Percentiles rank a stretch among this genome's conserved stretches.
These are phyloP conservation scores for Penicillium olsonii DNA, from an alignment of 2,329 filamentous ascomycete species.

Conservation along the genomic window DNA sequence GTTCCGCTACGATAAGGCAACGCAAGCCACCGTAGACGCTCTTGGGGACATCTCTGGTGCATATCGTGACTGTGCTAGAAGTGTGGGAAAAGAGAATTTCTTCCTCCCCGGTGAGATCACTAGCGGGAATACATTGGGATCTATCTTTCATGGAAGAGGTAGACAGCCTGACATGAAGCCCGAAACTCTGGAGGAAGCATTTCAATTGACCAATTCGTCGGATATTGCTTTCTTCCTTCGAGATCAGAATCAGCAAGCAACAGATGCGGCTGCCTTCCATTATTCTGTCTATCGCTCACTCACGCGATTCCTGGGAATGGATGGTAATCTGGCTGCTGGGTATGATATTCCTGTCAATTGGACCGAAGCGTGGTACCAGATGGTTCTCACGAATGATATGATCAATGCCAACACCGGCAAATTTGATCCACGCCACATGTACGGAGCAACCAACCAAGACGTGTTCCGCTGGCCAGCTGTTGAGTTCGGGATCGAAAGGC, in stretches of 20 bases:
- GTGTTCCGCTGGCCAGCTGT: constrained; percentile 66
- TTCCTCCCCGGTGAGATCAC: constrained; percentile 66
- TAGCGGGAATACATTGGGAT: constrained; percentile 61
- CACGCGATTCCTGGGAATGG: constrained; percentile 62
- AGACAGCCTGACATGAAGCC: constrained; percentile 58
- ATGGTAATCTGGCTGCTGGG: constrained; percentile 57
- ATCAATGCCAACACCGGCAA: constrained; percentile 61
- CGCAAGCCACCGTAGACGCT: constrained; percentile 64
- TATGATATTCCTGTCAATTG: constrained; percentile 58
- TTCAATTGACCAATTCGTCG: constrained; percentile 49
- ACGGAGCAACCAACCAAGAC: constrained; percentile 66
- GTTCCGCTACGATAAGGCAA: constrained; percentile 67
- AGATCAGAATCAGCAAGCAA: constrained; percentile 52
- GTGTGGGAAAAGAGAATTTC: constrained; percentile 64
- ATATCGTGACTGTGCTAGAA: constrained; percentile 59
- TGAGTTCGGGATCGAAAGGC: constrained; percentile 57
- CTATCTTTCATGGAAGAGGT: constrained; percentile 64
- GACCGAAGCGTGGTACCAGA: constrained; percentile 57
- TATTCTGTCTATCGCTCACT: constrained; percentile 66
- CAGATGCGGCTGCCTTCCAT: constrained; percentile 64
- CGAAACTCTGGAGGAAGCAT: constrained; percentile 49
- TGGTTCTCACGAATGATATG: constrained; percentile 61
- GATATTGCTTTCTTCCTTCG: constrained; percentile 54
- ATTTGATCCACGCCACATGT: constrained; percentile 67
- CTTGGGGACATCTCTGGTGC: constrained; percentile 59